Base-by-base conservation (phyloP, 1,284 basidiomycete species). In the Austroboletus novae-zelandiae region DNA sequence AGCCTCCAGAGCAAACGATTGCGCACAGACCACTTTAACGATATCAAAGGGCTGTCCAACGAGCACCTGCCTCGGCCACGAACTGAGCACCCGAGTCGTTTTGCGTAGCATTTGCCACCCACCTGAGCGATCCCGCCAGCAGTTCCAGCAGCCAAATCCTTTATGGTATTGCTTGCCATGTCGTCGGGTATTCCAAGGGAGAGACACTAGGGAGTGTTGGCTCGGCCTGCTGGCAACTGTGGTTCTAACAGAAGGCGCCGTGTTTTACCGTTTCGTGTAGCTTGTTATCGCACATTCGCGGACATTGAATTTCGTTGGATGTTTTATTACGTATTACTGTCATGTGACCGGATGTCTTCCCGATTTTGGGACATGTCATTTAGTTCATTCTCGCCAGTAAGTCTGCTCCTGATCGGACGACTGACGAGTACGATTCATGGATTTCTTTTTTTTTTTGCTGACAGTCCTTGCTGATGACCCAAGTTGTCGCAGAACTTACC, bases 41-140 rank as follows among this genome's bases (percentile, higher is more conserved):
- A 97, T 97, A 71, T 98, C 95, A 67, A 98, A 96, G 17, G 94
- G 92, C 71, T 97, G 94, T 41, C 94, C 94, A 47, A 96, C 93
- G 39, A 97, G 77, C 51, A 91, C 89, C 88, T 90, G 55, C 10
- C 48, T 50, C 45, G 44, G 37, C 54, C 55, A 52, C 43, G 45
- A 51, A 55, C 45, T 50, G 36, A 54, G 9, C 18, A 27, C 39
- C 40, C 11, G 48, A 10, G 10, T 43, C 37, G 11, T 7, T 29
- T n/a, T 7, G 20, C 40, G 55, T 48, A 45, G 35, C 30, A 23
- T 43, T 34, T 20, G 36, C 10, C 40, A 48, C 64, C 51, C 59
- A 91, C 93, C 78, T 97, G 94, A 44, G 89, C 85, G 60, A 95
- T 86, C 42, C 94, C 94, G 44, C 94, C 94, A 27, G 82, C 81